Conservation (phyloP, 495 filamentous ascomycete genomes). For the Xylaria scruposa region DNA sequence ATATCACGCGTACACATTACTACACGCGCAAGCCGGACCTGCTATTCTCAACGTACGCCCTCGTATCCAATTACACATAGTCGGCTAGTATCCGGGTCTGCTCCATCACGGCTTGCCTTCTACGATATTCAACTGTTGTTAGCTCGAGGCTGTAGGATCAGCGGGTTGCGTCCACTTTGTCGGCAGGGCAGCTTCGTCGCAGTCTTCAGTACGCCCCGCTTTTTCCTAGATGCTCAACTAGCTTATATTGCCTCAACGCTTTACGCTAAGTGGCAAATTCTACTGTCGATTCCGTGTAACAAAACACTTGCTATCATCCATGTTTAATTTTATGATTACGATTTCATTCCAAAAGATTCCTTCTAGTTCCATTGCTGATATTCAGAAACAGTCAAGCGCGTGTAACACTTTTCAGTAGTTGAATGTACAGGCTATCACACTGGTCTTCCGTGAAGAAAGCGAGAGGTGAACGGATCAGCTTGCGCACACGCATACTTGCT, state of each 20-base stretch:
- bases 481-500: not conserved
- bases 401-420: not conserved
- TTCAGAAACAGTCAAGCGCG: not conserved
- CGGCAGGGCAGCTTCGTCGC: slow-evolving; percentile 15
- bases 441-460: not conserved
- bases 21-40: not conserved
- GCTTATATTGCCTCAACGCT: slow-evolving; percentile 18
- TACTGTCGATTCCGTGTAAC: not conserved
- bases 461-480: not conserved
- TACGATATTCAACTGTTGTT: not conserved
- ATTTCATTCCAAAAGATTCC: not conserved
- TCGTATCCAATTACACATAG: not conserved
- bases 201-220: slow-evolving; percentile 21
- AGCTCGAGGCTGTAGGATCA: not conserved
- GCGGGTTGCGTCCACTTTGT: slow-evolving; percentile 2
- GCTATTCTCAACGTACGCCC: not conserved
- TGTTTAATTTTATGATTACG: not conserved
- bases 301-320: not conserved
- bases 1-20: slow-evolving; percentile 4
- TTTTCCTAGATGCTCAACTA: slow-evolving; percentile 17
- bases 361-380: not conserved
- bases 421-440: not conserved
- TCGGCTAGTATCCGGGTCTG: not conserved
- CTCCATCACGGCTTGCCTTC: not conserved
- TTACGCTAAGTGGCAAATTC: not conserved